A percentile compares a stretch with the other conserved stretches of the same genome.
Conservation (phyloP, 805 yeast species). For the Schizosaccharomyces osmophilus region DNA sequence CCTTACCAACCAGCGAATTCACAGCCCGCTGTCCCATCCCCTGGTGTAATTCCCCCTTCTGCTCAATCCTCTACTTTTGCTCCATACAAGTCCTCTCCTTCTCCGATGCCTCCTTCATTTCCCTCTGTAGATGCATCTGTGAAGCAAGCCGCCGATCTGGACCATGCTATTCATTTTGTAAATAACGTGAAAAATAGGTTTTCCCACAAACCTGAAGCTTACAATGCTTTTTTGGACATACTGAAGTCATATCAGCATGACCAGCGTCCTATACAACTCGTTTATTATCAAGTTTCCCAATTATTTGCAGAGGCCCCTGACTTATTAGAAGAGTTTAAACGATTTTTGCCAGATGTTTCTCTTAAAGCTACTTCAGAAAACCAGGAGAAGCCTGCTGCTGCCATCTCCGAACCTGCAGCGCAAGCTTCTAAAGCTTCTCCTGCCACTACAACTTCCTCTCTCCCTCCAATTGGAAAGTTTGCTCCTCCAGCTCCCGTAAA, state of each 20-base stretch:
- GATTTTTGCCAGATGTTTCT: conserved; percentile 57
- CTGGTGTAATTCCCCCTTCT: conserved; percentile 3
- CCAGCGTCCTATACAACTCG: conserved; percentile 84
- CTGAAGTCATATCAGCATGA: conserved; percentile 91
- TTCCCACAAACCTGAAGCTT: conserved; percentile 81
- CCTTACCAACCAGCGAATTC: neutral
- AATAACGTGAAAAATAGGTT: conserved; percentile 87
- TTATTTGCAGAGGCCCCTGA: conserved; percentile 87
- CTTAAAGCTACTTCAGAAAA: conserved; percentile 10
- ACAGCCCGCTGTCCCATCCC: neutral
- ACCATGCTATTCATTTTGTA: conserved; percentile 89
- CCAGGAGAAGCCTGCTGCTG: conserved; percentile 6
- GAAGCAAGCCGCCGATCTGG: conserved; percentile 57
- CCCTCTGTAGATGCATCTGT: conserved; percentile 15
- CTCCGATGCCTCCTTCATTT: conserved; percentile 5
- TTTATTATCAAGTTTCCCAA: conserved; percentile 74
- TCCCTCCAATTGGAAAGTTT: conserved; percentile 77
- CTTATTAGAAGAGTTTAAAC: conserved; percentile 76
- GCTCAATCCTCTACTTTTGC: conserved; percentile 2
- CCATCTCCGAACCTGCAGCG: neutral
- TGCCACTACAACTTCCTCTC: conserved; percentile 18
- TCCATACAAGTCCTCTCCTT: neutral
- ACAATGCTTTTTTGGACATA: conserved; percentile 81
- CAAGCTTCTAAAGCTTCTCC: conserved; percentile 5
- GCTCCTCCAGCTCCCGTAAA: conserved; percentile 28